These are phyloP conservation scores for Evernia prunastri DNA, from an alignment of 495 filamentous ascomycete species.

Conservation along the genomic window DNA sequence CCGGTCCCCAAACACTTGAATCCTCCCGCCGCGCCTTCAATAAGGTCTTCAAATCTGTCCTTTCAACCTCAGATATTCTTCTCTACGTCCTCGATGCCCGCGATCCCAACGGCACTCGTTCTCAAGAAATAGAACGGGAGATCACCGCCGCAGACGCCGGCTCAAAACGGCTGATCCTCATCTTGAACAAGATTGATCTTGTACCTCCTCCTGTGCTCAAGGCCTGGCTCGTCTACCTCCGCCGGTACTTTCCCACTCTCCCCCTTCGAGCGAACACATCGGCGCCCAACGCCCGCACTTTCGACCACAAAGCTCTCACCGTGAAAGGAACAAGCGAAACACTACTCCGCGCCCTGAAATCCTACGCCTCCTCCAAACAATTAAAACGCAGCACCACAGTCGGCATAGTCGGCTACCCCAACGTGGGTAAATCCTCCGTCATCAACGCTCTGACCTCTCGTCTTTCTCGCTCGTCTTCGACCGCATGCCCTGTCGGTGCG, in stretches of 20 bases:
- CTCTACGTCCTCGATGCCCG: conserved; percentile 93
- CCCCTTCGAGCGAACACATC: conserved; percentile 81
- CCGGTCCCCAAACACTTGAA: conserved; percentile 42
- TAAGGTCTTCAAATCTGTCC: conserved; percentile 94
- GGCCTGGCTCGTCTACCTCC: conserved; percentile 76
- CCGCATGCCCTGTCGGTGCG: conserved; percentile 80
- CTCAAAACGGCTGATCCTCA: conserved; percentile 81
- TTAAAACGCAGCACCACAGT: conserved; percentile 86
- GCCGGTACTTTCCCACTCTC: conserved; percentile 86
- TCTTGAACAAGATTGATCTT: conserved; percentile 96
- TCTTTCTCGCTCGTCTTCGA: conserved; percentile 43
- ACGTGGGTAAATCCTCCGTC: conserved; percentile 94
- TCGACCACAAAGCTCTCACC: conserved; percentile 85
- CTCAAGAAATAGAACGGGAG: conserved; percentile 80
- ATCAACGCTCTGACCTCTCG: conserved; percentile 89
- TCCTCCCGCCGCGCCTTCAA: conserved; percentile 81
- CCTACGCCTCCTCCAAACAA: conserved; percentile 74
- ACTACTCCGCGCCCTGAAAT: conserved; percentile 86
- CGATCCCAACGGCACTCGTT: conserved; percentile 86
- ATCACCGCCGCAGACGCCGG: conserved; percentile 79
- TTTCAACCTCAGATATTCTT: conserved; percentile 80
- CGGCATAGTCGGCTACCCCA: conserved; percentile 93
- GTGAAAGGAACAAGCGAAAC: conserved; percentile 79
- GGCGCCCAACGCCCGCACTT: conserved; percentile 78
- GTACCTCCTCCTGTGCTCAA: conserved; percentile 75